Conservation (phyloP, 495 filamentous ascomycete species). For the Rostrohypoxylon terebratum region DNA sequence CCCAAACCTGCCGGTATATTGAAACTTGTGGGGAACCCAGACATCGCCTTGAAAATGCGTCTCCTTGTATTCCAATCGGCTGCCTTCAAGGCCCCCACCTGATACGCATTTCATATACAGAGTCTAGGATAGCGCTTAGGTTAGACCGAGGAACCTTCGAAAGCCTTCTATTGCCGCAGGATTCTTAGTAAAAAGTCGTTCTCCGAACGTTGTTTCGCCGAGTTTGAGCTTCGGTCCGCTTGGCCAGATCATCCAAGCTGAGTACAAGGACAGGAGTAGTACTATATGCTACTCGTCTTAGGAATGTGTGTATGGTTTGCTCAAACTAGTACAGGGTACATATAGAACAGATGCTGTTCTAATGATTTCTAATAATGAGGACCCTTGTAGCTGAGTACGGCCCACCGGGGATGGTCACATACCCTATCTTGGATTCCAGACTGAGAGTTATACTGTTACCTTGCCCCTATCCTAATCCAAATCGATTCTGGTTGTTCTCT, state of each 20-base stretch:
- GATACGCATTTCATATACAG: constrained; percentile 24
- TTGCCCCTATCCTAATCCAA: constrained; percentile 29
- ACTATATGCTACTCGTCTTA: neutral
- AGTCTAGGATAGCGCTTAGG: constrained; percentile 10
- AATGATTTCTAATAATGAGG: constrained; percentile 14
- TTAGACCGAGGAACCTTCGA: constrained; percentile 27
- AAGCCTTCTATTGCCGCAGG: constrained; percentile 15
- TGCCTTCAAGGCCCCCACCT: constrained; percentile 29
- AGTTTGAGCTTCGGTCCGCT: constrained; percentile 29
- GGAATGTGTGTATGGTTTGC: constrained; percentile 28
- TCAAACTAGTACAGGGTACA: constrained; percentile 28
- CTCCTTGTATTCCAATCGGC: constrained; percentile 27
- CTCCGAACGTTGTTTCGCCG: constrained; percentile 15
- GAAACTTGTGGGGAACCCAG: constrained; percentile 22
- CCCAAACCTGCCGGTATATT: constrained; percentile 33
- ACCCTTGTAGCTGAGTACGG: constrained; percentile 20
- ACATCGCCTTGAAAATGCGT: constrained; percentile 12
- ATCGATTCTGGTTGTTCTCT: constrained; percentile 19
- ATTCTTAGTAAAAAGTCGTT: neutral
- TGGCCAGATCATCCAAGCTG: constrained; percentile 12
- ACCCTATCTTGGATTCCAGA: constrained; percentile 10
- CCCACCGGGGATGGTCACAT: constrained; percentile 30
- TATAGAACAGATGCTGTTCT: constrained; percentile 8
- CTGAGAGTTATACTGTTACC: constrained; percentile 24
- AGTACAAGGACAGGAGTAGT: neutral